phyloP scores from a whole-genome alignment of 176 grass and related monocot genomes.

The Zizania latifolia region DNA sequence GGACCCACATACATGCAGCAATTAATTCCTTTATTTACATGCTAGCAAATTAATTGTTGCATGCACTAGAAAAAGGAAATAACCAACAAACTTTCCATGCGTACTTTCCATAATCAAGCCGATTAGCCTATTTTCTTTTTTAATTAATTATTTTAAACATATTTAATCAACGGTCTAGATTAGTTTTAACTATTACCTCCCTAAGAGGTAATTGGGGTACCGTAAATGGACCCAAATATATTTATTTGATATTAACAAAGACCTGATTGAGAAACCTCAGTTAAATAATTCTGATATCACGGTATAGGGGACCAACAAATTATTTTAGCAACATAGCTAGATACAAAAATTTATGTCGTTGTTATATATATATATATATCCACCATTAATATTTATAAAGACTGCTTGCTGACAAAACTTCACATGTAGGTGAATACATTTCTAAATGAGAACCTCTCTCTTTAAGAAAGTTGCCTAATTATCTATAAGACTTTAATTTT shows the following conservation, averaged over 20 bases:
- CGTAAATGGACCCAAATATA: too few relatives aligned
- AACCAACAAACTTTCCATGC: too few relatives aligned
- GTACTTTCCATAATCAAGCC: too few relatives aligned
- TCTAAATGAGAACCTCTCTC: neutral
- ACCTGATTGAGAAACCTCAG: constrained; percentile 3
- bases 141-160: too few relatives aligned
- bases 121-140: too few relatives aligned
- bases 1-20: too few relatives aligned
- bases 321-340: neutral
- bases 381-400: constrained; percentile 15
- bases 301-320: neutral
- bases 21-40: too few relatives aligned
- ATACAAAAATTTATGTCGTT: neutral
- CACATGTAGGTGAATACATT: neutral
- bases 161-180: too few relatives aligned
- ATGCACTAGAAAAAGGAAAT: too few relatives aligned
- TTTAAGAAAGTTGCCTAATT: neutral
- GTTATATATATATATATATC: constrained; percentile 13
- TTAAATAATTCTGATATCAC: neutral
- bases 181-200: too few relatives aligned
- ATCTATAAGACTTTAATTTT: neutral
- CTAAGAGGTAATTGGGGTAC: too few relatives aligned
- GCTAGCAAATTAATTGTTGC: too few relatives aligned
- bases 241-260: constrained; percentile 30
- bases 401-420: neutral